Evolutionary conservation across 768 basidiomycete species (phyloP).

Genomic region (Guyanaporus albipodus): DNA sequence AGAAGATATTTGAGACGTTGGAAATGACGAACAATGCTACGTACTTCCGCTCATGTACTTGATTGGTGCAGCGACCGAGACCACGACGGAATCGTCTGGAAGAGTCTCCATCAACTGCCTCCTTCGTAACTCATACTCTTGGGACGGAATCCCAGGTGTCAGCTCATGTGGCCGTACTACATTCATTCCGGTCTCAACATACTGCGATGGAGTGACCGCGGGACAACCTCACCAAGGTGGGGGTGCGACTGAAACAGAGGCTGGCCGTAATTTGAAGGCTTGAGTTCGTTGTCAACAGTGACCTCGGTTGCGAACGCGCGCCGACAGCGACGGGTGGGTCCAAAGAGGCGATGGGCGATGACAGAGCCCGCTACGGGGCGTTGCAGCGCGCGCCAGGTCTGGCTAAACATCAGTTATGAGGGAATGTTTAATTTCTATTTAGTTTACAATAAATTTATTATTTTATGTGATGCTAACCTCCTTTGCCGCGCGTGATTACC

Average conservation of each 20-base stretch:
- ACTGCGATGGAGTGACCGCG: background rate
- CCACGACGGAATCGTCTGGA: conserved; percentile 68
- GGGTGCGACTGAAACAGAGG: conserved; percentile 76
- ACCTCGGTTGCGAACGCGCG: conserved; percentile 35
- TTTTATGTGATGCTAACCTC: too few species aligned
- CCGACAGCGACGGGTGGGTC: background rate
- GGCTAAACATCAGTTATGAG: conserved; percentile 17
- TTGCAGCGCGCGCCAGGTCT: conserved; percentile 15
- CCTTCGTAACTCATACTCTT: conserved; percentile 76
- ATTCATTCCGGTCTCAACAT: conserved; percentile 3
- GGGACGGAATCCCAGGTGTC: conserved; percentile 74
- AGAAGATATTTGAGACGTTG: conserved; percentile 13
- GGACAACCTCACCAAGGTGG: conserved; percentile 56
- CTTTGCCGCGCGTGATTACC: too few species aligned
- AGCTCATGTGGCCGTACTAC: conserved; percentile 61
- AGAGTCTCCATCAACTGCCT: conserved; percentile 66
- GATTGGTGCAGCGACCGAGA: conserved; percentile 72
- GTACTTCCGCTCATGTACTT: conserved; percentile 83
- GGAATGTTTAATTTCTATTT: conserved; percentile 4
- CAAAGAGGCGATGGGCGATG: background rate
- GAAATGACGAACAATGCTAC: conserved; percentile 28
- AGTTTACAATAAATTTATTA: too few species aligned
- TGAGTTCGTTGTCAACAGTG: conserved; percentile 32
- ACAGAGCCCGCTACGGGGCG: background rate
- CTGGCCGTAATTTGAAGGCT: conserved; percentile 79